phyloP scores from a whole-genome alignment of 2,329 filamentous ascomycete genomes.

The Diaporthe sp. region DNA sequence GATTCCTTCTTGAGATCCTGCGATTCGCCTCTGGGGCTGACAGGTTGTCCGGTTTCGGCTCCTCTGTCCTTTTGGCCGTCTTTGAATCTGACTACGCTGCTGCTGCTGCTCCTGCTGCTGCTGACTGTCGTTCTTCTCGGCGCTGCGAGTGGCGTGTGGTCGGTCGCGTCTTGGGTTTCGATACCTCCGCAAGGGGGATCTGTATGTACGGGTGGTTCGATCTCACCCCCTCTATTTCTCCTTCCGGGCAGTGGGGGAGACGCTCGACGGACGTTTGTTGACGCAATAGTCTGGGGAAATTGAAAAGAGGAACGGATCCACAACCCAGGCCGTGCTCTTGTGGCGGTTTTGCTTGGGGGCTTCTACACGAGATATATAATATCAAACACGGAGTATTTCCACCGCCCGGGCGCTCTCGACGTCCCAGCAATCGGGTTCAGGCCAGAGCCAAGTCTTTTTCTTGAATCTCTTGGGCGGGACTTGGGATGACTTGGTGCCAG shows the following conservation, averaged over 20 bases:
- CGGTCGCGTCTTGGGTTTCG: not conserved
- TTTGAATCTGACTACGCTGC: not conserved
- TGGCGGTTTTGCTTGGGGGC: not conserved
- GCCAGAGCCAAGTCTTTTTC: constrained; percentile 13
- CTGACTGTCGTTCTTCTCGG: constrained; percentile 6
- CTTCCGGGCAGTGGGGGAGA: constrained; percentile 5
- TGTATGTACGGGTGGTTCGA: constrained; percentile 9
- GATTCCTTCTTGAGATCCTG: constrained; percentile 9
- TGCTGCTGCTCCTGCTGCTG: not conserved
- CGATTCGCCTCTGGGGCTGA: not conserved
- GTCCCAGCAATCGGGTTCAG: constrained; percentile 15
- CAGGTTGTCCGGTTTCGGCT: not conserved
- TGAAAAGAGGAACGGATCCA: constrained; percentile 17
- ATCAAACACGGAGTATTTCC: constrained; percentile 26
- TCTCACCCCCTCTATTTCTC: constrained; percentile 6
- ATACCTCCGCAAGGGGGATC: not conserved
- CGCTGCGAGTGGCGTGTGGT: not conserved
- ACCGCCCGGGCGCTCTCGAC: not conserved
- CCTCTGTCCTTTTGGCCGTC: not conserved
- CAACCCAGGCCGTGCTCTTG: not conserved
- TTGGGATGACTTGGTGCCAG: constrained; percentile 24
- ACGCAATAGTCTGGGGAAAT: constrained; percentile 29
- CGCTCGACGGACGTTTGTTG: constrained; percentile 20
- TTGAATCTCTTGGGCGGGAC: constrained; percentile 21
- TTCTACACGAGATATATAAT: constrained; percentile 24